These are phyloP conservation scores for peach (Prunus persica) DNA, from an alignment of 306 rosid species.

Conservation along the genomic window Prunus_persica_NCBIv2 NC_034016.1:21342501-21343000, in stretches of 20 bases:
- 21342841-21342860: slow-evolving; percentile 73
- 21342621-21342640: slow-evolving; percentile 89
- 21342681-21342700: slow-evolving; percentile 88
- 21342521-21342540: background rate
- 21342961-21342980: slow-evolving; percentile 39
- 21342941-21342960: slow-evolving; percentile 64
- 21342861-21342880: slow-evolving; percentile 78
- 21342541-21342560: background rate
- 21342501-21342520: background rate
- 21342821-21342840: slow-evolving; percentile 89
- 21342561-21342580: background rate
- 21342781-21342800: slow-evolving; percentile 78
- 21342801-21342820: slow-evolving; percentile 91
- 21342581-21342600: background rate
- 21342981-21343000: slow-evolving; percentile 35
- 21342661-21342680: slow-evolving; percentile 89
- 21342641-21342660: slow-evolving; percentile 82
- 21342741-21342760: slow-evolving; percentile 89
- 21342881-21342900: slow-evolving; percentile 64
- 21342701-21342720: slow-evolving; percentile 87
- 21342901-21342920: slow-evolving; percentile 77
- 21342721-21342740: slow-evolving; percentile 84
- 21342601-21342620: slow-evolving; percentile 79
- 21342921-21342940: slow-evolving; percentile 76
- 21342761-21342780: slow-evolving; percentile 75